phyloP scores from a whole-genome alignment of 2,329 filamentous ascomycete genomes.

The Monilinia fructigena region DNA sequence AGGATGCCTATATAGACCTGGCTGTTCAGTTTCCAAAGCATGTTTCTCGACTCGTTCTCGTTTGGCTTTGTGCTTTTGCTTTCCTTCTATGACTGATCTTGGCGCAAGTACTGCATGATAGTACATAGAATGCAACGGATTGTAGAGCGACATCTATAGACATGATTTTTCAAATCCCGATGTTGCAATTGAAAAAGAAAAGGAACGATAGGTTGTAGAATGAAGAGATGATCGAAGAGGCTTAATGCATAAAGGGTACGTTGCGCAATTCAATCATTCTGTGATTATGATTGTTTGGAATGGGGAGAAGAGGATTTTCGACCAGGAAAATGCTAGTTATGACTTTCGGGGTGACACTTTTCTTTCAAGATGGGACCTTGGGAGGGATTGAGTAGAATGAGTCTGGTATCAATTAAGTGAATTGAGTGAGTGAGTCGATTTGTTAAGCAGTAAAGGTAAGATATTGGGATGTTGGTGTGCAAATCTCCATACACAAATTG shows the following conservation, averaged over 20 bases:
- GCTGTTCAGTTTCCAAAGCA: constrained; percentile 65
- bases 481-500: too few species aligned
- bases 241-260: constrained; percentile 19
- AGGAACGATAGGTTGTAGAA: neutral
- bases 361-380: neutral
- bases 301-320: neutral
- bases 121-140: constrained; percentile 74
- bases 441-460: neutral
- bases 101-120: constrained; percentile 76
- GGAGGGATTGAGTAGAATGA: neutral
- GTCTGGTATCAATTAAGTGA: neutral
- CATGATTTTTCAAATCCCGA: constrained; percentile 41
- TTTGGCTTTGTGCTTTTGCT: constrained; percentile 66
- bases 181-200: neutral
- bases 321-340: constrained; percentile 2
- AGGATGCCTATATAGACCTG: constrained; percentile 73
- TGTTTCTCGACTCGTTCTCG: constrained; percentile 65
- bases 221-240: constrained; percentile 3
- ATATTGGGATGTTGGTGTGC: too few species aligned
- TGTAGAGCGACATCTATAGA: constrained; percentile 62
- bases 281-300: constrained; percentile 18
- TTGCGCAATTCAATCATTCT: constrained; percentile 19
- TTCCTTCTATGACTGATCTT: constrained; percentile 68
- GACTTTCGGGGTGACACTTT: neutral
- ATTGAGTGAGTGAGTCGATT: neutral